Evolutionary conservation across 305 asterid genomes (phyloP), one percentile per base, ranked within the genome.

Genomic region (Fraxinus paxiana): DNA sequence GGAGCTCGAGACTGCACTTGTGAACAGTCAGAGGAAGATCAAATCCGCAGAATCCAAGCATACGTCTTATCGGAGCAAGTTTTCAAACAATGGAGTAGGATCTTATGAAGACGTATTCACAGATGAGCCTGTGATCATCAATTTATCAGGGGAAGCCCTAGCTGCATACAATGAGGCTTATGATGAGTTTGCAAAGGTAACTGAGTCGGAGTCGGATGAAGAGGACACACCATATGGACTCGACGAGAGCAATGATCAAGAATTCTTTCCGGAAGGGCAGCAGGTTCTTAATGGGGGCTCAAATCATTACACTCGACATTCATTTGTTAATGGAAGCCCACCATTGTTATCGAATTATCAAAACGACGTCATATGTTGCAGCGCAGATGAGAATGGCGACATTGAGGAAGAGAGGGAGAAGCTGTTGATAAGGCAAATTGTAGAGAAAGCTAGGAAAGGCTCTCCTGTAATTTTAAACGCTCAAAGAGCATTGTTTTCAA

Each of bases 391-490:
- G 13, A 82, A 72, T 80, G 88, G 82, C 6, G 83, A 59, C 69
- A 77, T 82, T 22, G 84, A 86, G 28, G 97, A 92, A 83, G 98
- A 93, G 86, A 89, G 87, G 92, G 98, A 93, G 85, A 89, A 85
- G 90, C 82, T 92, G 85, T 85, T 95, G 88, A 91, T 95, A 79
- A 86, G 84, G 87, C 97, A 92, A 79, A 87, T 95, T 51, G 93
- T 93, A 22, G 97, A 95, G 89, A 88, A 88, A 88, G 97, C 97
- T 31, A 89, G 88, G 81, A 91, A 91, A 86, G 96, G 98, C 18
- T 93, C 97, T 38, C 95, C 98, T 85, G 97, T 90, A 56, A 89
- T 91, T 86, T 86, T 92, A 84, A 90, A 94, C 80, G 98, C 94
- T 73, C 92, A 91, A 73, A 91, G 88, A 79, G 91, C 90, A 37